A percentile compares a stretch with the other conserved stretches of the same genome.
Conservation (phyloP, 306 rosid species). For the Coriaria nepalensis region DNA sequence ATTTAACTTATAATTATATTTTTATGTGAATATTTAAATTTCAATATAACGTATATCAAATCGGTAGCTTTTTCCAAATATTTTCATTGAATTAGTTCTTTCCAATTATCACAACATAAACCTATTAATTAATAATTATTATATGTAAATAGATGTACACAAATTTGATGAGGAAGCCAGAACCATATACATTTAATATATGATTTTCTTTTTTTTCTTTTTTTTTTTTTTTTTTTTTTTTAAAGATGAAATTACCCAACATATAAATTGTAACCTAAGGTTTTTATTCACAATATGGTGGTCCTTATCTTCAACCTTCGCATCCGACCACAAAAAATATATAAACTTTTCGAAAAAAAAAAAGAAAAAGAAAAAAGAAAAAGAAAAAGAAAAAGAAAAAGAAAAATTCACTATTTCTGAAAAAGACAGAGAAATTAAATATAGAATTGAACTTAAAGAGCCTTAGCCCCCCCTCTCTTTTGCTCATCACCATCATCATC, state of each 20-base stretch:
- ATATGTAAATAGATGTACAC: too few species aligned
- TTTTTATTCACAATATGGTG: slow-evolving; percentile 1
- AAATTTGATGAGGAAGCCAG: too few species aligned
- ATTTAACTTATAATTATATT: too few species aligned
- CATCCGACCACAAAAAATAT: slow-evolving; percentile 16
- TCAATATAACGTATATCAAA: too few species aligned
- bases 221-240: too few species aligned
- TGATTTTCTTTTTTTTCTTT: too few species aligned
- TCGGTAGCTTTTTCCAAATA: too few species aligned
- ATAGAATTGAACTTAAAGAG: slow-evolving; percentile 39
- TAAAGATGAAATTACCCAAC: not conserved
- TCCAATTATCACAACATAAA: too few species aligned
- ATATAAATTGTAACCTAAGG: not conserved
- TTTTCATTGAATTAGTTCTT: too few species aligned
- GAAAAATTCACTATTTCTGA: slow-evolving; percentile 24
- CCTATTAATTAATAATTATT: too few species aligned
- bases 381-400: slow-evolving; percentile 20
- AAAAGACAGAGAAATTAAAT: slow-evolving; percentile 97
- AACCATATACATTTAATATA: too few species aligned
- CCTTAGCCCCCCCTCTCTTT: slow-evolving; percentile 27
- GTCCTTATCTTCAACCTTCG: slow-evolving; percentile 8
- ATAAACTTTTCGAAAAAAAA: slow-evolving; percentile 9
- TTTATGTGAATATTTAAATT: too few species aligned
- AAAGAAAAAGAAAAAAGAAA: slow-evolving; percentile 15
- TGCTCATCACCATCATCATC: slow-evolving; percentile 18